phyloP scores from a whole-genome alignment of 1,284 basidiomycete genomes.

The Heterobasidion annosum region DNA sequence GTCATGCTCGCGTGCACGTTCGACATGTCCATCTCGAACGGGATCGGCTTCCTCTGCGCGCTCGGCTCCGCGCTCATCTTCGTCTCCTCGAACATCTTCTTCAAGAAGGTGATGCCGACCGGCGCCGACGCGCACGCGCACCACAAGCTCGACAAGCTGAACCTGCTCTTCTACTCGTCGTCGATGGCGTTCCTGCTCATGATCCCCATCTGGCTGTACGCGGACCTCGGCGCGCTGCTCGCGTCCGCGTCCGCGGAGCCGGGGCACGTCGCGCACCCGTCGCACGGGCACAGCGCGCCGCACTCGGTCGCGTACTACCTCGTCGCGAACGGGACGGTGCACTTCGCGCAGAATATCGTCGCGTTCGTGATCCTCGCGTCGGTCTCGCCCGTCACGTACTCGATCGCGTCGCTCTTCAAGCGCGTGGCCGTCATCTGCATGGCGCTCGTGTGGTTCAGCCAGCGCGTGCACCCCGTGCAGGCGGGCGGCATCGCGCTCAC shows the following conservation, averaged over 20 bases:
- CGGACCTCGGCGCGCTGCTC: conserved; percentile 68
- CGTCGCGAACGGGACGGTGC: conserved; percentile 88
- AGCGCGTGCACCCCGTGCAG: conserved; percentile 80
- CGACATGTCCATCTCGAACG: conserved; percentile 81
- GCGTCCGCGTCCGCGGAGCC: conserved; percentile 27
- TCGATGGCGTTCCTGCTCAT: conserved; percentile 90
- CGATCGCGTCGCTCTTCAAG: conserved; percentile 96
- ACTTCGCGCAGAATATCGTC: conserved; percentile 96
- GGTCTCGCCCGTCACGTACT: conserved; percentile 97
- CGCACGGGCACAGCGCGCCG: conserved; percentile 33
- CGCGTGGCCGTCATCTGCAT: conserved; percentile 97
- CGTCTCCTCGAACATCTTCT: conserved; percentile 97
- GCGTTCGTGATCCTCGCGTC: conserved; percentile 94
- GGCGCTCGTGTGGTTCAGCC: conserved; percentile 95
- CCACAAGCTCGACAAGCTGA: conserved; percentile 93
- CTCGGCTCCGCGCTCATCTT: conserved; percentile 95
- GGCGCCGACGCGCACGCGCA: conserved; percentile 35
- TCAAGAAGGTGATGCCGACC: conserved; percentile 95
- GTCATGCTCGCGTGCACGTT: conserved; percentile 98
- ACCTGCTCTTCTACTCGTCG: conserved; percentile 93
- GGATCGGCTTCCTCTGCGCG: conserved; percentile 79
- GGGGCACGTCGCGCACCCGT: conserved; percentile 37
- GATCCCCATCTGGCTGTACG: conserved; percentile 90
- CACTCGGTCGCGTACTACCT: conserved; percentile 70
- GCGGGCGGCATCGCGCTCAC: conserved; percentile 85